Percentiles rank a stretch among this genome's conserved stretches.
These are phyloP conservation scores for Colletotrichum incanum DNA, from an alignment of 2,329 filamentous ascomycete species.

Conservation along the genomic window DNA sequence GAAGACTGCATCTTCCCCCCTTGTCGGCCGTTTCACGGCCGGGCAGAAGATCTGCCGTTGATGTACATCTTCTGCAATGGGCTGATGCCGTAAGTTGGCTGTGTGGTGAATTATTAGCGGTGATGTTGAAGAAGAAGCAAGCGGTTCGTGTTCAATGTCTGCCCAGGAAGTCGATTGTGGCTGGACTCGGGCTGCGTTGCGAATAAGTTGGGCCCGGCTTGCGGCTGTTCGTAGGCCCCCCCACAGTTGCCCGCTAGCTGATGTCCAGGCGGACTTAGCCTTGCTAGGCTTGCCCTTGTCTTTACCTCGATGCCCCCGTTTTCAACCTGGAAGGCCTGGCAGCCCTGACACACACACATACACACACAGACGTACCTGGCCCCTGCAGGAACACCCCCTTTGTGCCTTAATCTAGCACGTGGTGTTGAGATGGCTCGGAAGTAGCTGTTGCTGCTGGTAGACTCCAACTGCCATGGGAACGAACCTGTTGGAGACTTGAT, in stretches of 20 bases:
- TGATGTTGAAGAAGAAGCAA: conserved; percentile 15
- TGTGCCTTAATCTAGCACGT: conserved; percentile 15
- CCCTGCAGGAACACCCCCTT: conserved; percentile 24
- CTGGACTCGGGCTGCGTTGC: conserved; percentile 16
- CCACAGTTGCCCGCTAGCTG: conserved; percentile 8
- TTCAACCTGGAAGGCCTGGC: background rate
- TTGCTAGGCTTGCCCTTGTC: background rate
- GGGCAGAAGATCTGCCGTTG: background rate
- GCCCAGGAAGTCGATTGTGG: background rate
- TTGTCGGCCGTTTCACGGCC: background rate
- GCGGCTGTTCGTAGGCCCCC: conserved; percentile 1
- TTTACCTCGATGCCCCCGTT: background rate
- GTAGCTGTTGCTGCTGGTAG: background rate
- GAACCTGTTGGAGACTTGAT: background rate
- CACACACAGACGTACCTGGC: background rate
- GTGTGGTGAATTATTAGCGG: background rate
- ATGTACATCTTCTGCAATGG: background rate
- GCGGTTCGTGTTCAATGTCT: background rate
- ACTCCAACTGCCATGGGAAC: background rate
- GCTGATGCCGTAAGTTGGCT: background rate
- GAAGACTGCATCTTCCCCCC: background rate
- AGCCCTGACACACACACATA: background rate
- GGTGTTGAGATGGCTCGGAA: background rate
- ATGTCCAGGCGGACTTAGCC: background rate
- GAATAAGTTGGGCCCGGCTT: conserved; percentile 19